Base-by-base conservation (phyloP, 768 basidiomycete genomes). In the Exidia glandulosa region DNA sequence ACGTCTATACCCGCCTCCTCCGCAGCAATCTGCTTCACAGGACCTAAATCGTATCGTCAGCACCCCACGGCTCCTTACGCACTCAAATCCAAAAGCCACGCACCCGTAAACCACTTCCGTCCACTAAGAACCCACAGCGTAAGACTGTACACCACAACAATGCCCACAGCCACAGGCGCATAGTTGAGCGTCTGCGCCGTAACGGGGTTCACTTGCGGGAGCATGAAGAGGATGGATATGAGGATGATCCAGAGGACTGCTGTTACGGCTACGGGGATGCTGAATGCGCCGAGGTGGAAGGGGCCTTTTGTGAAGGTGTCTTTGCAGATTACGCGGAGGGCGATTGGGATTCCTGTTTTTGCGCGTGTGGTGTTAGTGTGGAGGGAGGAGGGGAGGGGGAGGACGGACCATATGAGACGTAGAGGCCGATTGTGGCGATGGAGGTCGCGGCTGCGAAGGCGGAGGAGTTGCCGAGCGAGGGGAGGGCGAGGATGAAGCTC, bases 361-460 rank as follows among this genome's bases (percentile, higher is more conserved):
- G 34, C 34, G 34, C 34, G 34, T 16, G 34, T 36, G 41, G 19
- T 19, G 41, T 19, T 45, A 6, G 23, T 10, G 19, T 19, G 41
- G 12, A 45, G 41, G 6, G 19, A 6, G 41, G 41, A 14, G 19
- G 10, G 16, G 19, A 6, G 41, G 10, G 16, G 13, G 9, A 9
- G 10, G 25, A 64, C 74, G 31, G 60, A 79, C 84, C 85, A 66
- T 89, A 91, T 0, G 84, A 87, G 32, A 86, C 85, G 66, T 89
- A 89, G 12, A 88, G 72, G 0, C 87, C 88, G 59, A 88, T 88
- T 0, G 87, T 87, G 0, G 86, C 84, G 57, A 87, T 87, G 56
- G 72, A 74, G 0, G 78, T 79, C 1, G 77, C 78, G 6, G 79
- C 79, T 0, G 82, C 67, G 65, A 88, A 88, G 0, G 88, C 88